Conservation (phyloP, 106 monocot species). For the Phalaenopsis aphrodite region DNA sequence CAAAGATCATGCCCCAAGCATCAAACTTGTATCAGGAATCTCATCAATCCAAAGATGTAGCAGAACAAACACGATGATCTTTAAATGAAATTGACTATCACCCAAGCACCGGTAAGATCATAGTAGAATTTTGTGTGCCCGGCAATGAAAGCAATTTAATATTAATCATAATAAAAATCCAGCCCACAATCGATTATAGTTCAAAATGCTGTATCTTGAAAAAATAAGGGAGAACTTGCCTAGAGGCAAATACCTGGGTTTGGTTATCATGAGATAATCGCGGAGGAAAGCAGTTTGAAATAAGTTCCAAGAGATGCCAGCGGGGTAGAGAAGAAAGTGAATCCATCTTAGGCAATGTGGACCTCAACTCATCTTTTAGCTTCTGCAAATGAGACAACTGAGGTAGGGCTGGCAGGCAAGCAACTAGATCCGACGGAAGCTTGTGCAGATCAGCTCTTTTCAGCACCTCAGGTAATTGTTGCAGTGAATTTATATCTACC, state of each 20-base stretch:
- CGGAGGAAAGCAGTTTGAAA: slow-evolving; percentile 54
- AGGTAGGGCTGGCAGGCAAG: slow-evolving; percentile 68
- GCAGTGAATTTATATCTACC: slow-evolving; percentile 62
- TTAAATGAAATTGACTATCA: too few relatives aligned
- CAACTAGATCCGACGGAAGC: slow-evolving; percentile 56
- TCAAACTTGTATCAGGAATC: too few relatives aligned
- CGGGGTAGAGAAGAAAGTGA: slow-evolving; percentile 44
- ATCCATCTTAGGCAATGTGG: slow-evolving; percentile 51
- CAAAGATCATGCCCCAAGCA: too few relatives aligned
- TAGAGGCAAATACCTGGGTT: slow-evolving; percentile 25
- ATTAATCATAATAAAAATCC: too few relatives aligned
- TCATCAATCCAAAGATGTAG: too few relatives aligned
- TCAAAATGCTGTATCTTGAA: too few relatives aligned
- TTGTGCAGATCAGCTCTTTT: slow-evolving; percentile 68
- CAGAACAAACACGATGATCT: too few relatives aligned
- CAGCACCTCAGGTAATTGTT: slow-evolving; percentile 42
- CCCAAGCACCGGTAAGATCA: too few relatives aligned
- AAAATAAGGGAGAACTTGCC: background rate
- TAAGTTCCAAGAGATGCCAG: slow-evolving; percentile 63
- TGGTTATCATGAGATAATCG: slow-evolving; percentile 45
- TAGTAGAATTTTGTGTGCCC: too few relatives aligned
- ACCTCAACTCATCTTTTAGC: slow-evolving; percentile 52
- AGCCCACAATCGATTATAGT: too few relatives aligned
- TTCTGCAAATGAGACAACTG: slow-evolving; percentile 65
- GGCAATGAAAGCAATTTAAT: too few relatives aligned